Conservation (phyloP, 208 protist species). For the Herpetomonas tarakana region DNA sequence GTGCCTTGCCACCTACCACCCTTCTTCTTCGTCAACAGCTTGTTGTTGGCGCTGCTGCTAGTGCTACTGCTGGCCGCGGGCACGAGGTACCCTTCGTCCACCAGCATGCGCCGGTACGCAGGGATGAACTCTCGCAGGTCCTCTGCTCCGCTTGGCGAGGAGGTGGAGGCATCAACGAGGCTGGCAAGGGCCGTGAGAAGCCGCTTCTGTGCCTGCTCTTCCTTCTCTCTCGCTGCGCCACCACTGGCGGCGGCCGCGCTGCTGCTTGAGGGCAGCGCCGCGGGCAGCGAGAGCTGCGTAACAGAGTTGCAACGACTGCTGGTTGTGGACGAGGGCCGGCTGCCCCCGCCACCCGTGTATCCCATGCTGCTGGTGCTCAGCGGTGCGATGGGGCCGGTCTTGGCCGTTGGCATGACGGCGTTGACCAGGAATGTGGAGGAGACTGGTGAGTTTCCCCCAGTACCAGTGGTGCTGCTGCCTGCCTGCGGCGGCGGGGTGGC, state of each 20-base stretch:
- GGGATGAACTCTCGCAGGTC: neutral
- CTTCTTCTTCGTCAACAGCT: too few relatives aligned
- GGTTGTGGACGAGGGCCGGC: constrained; percentile 5
- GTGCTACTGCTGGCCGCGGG: too few relatives aligned
- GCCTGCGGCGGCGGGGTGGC: neutral
- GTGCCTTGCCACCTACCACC: neutral
- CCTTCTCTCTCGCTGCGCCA: too few relatives aligned
- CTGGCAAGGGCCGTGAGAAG: too few relatives aligned
- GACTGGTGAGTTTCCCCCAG: too few relatives aligned
- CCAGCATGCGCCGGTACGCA: neutral
- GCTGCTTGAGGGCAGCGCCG: too few relatives aligned
- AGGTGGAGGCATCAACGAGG: too few relatives aligned
- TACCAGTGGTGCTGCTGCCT: neutral
- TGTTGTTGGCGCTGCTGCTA: too few relatives aligned
- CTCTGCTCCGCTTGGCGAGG: too few relatives aligned
- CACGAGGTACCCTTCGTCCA: neutral
- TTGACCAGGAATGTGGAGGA: constrained; percentile 17
- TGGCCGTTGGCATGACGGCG: constrained; percentile 28
- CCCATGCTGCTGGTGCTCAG: constrained; percentile 9
- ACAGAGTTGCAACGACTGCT: neutral
- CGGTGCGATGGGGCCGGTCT: constrained; percentile 19
- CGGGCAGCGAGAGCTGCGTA: constrained; percentile 11
- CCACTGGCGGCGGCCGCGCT: too few relatives aligned
- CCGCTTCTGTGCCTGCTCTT: too few relatives aligned
- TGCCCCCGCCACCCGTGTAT: constrained; percentile 10